Conservation (phyloP, 2,329 filamentous ascomycete genomes). For the Tolypocladium sp. region DNA sequence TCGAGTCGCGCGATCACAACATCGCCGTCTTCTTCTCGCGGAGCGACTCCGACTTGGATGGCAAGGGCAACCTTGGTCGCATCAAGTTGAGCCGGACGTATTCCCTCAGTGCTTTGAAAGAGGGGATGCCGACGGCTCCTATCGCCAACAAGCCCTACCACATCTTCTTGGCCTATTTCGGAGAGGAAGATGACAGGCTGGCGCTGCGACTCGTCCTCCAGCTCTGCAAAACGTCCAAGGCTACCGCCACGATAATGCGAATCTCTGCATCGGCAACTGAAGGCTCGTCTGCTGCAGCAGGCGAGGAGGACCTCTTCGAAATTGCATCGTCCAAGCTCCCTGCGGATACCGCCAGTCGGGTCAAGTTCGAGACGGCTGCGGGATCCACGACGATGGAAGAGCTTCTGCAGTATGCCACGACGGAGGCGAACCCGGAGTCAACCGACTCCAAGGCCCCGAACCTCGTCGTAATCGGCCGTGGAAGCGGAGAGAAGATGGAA, state of each 20-base stretch:
- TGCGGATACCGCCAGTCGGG: slow-evolving; percentile 5
- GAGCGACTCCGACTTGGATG: slow-evolving; percentile 34
- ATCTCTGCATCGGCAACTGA: background rate
- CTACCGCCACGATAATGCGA: slow-evolving; percentile 66
- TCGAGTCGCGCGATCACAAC: slow-evolving; percentile 56
- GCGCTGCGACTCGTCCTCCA: slow-evolving; percentile 78
- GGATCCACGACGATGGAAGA: slow-evolving; percentile 11
- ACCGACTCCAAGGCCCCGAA: slow-evolving; percentile 4
- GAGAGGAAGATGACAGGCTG: slow-evolving; percentile 70
- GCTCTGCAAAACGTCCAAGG: slow-evolving; percentile 66
- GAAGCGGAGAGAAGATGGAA: slow-evolving; percentile 8
- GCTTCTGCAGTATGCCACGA: slow-evolving; percentile 9
- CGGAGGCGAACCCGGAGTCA: slow-evolving; percentile 3
- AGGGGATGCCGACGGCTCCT: slow-evolving; percentile 48
- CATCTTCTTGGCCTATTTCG: slow-evolving; percentile 81
- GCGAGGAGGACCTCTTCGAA: slow-evolving; percentile 7
- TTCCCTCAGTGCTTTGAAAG: slow-evolving; percentile 47
- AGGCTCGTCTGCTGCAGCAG: background rate
- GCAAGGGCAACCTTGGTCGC: slow-evolving; percentile 20
- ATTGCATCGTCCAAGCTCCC: slow-evolving; percentile 4
- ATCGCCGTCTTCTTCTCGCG: slow-evolving; percentile 74
- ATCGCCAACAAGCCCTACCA: slow-evolving; percentile 65
- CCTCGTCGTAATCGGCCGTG: slow-evolving; percentile 14
- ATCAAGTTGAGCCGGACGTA: slow-evolving; percentile 38
- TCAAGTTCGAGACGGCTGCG: slow-evolving; percentile 10